Conservation (phyloP, 345 rosid genomes). For the Aegle marmelos region DNA sequence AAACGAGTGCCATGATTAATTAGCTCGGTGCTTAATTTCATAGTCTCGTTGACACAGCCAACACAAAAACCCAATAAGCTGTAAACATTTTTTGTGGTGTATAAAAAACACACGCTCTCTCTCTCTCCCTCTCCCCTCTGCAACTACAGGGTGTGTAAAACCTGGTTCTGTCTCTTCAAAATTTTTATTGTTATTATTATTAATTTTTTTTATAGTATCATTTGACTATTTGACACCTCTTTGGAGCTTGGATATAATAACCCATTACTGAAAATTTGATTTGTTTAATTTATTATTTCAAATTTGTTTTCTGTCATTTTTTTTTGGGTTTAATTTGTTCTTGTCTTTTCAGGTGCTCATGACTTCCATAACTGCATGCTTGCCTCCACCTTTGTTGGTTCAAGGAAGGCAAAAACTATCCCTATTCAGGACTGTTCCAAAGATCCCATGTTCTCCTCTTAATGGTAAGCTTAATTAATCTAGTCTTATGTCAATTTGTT, state of each 20-base stretch:
- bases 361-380: conserved; percentile 59
- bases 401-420: conserved; percentile 40
- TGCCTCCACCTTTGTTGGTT: conserved; percentile 43
- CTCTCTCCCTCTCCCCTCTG: neutral
- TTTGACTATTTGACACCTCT: neutral
- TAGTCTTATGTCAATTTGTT: neutral
- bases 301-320: neutral
- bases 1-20: too few relatives aligned
- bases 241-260: neutral
- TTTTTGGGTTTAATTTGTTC: neutral
- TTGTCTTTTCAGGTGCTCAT: conserved; percentile 28
- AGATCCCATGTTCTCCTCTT: conserved; percentile 32
- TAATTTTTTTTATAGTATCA: neutral
- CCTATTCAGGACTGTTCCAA: conserved; percentile 37
- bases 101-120: neutral
- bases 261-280: neutral
- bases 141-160: conserved; percentile 9
- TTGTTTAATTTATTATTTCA: neutral
- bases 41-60: too few relatives aligned
- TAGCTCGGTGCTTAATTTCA: too few relatives aligned
- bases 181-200: neutral
- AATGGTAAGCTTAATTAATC: conserved; percentile 32
- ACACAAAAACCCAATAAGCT: neutral
- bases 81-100: neutral
- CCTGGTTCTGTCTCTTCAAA: neutral